phyloP scores from a whole-genome alignment of 2,329 filamentous ascomycete genomes.

The Zymoseptoria tritici region DNA sequence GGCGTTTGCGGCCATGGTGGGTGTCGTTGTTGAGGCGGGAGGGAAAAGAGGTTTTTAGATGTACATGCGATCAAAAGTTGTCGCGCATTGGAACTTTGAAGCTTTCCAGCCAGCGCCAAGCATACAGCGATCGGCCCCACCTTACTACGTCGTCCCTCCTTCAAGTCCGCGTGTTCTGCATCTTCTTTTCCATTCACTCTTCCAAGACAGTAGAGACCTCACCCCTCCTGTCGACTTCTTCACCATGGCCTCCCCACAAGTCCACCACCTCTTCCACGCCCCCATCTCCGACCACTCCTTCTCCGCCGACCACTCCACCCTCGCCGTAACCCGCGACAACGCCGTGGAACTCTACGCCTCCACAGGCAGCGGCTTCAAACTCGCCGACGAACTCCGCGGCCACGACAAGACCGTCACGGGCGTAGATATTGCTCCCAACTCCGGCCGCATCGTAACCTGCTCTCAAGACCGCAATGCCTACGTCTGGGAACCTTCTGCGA shows the following conservation, averaged over 20 bases:
- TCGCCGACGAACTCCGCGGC: slow-evolving; percentile 88
- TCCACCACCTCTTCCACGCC: slow-evolving; percentile 93
- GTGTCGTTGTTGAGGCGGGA: background rate
- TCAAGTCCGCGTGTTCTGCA: slow-evolving; percentile 1
- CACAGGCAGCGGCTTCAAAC: slow-evolving; percentile 61
- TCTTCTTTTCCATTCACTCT: slow-evolving; percentile 1
- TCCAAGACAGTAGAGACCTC: slow-evolving; percentile 83
- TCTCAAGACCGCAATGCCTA: slow-evolving; percentile 97
- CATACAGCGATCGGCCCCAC: background rate
- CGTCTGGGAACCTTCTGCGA: slow-evolving; percentile 85
- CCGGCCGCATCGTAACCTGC: slow-evolving; percentile 92
- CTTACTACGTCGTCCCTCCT: background rate
- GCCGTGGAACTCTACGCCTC: slow-evolving; percentile 79
- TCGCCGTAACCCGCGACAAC: slow-evolving; percentile 87
- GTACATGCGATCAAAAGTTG: background rate
- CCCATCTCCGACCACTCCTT: slow-evolving; percentile 98
- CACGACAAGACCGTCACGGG: slow-evolving; percentile 97
- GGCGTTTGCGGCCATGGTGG: slow-evolving; percentile 4
- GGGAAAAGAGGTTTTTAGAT: too few species aligned
- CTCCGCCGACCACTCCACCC: slow-evolving; percentile 78
- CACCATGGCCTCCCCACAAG: slow-evolving; percentile 76
- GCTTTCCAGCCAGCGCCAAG: background rate
- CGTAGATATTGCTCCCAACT: slow-evolving; percentile 87
- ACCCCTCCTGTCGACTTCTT: slow-evolving; percentile 59
- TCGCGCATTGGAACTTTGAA: background rate